These are phyloP conservation scores for Echites panduratus DNA, from an alignment of 257 asterid species.

Conservation along the genomic window DNA sequence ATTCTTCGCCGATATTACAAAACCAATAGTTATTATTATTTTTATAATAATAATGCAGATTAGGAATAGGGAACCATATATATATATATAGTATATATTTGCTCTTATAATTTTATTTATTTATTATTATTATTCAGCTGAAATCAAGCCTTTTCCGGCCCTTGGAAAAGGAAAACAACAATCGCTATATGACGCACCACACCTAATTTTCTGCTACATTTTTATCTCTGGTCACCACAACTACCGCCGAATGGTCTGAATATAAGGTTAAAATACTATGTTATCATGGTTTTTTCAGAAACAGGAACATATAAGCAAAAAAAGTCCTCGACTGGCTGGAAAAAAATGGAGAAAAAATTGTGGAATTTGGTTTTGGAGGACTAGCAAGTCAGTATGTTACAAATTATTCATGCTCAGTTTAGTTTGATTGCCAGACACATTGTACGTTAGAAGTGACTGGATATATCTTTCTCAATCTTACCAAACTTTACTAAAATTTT, in stretches of 20 bases:
- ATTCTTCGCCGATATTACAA: conserved; percentile 66
- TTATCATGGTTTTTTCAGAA: too few species aligned
- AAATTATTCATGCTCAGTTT: not conserved
- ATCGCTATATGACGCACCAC: not conserved
- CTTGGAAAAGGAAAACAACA: conserved; percentile 23
- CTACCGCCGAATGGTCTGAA: conserved; percentile 1
- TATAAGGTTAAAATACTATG: too few species aligned
- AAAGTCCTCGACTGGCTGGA: too few species aligned
- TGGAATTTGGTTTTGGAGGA: too few species aligned
- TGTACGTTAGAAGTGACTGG: not conserved
- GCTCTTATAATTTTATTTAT: not conserved
- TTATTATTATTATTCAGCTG: conserved; percentile 29
- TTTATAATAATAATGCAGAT: not conserved
- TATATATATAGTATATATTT: too few species aligned
- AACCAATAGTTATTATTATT: conserved; percentile 26
- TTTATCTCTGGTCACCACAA: not conserved
- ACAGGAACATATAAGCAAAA: too few species aligned
- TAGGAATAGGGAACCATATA: not conserved
- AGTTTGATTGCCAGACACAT: not conserved
- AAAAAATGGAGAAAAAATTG: too few species aligned
- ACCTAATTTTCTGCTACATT: conserved; percentile 6
- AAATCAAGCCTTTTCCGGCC: conserved; percentile 28
- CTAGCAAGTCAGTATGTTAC: too few species aligned
- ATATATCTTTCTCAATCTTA: not conserved
- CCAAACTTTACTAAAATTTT: not conserved